A percentile compares a stretch with the other conserved stretches of the same genome.
Evolutionary conservation across 2,329 filamentous ascomycete species (phyloP).

Genomic region (Sporothrix curviconia): DNA sequence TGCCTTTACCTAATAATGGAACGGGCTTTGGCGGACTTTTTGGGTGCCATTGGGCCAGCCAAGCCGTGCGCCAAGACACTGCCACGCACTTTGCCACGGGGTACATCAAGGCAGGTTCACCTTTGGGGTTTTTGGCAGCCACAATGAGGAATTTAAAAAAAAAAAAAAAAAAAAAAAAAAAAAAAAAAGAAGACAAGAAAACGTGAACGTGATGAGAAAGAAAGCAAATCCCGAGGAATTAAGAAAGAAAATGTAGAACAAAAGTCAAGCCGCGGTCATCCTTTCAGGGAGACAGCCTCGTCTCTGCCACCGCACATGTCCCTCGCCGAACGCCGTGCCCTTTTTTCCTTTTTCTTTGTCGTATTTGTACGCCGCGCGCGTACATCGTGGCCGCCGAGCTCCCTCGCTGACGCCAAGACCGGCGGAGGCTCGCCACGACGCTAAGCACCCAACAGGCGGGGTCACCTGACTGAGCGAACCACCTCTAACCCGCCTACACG

Average conservation of each 20-base stretch:
- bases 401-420: background rate
- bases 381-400: background rate
- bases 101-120: background rate
- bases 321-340: too few species aligned
- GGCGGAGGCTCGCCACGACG: background rate
- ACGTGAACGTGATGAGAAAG: background rate
- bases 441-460: background rate
- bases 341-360: too few species aligned
- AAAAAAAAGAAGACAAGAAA: background rate
- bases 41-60: too few species aligned
- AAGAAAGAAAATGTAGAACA: background rate
- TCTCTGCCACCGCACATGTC: too few species aligned
- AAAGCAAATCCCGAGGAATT: background rate
- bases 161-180: background rate
- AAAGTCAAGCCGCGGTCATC: too few species aligned
- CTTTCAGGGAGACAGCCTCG: too few species aligned
- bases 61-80: constrained; percentile 2
- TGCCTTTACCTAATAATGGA: background rate
- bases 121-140: too few species aligned
- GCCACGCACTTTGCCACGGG: background rate
- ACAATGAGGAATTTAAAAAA: background rate
- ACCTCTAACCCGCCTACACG: too few species aligned
- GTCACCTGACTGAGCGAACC: constrained; percentile 2
- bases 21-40: too few species aligned
- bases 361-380: too few species aligned